Conservation (phyloP, 805 yeast species). For the Candida ascalaphidarum region DNA sequence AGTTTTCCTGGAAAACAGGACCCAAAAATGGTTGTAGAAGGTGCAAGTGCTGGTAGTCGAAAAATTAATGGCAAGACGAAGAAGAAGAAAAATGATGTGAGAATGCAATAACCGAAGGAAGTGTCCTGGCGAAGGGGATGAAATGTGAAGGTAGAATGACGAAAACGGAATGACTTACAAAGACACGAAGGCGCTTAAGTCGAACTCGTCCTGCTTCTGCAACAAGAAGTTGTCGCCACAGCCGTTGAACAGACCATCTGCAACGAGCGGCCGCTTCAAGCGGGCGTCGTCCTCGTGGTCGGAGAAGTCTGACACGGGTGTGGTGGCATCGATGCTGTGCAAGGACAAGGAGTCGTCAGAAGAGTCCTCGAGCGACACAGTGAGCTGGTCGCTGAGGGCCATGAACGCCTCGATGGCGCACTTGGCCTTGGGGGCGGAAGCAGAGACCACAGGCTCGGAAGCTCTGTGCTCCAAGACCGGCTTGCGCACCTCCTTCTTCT, state of each 20-base stretch:
- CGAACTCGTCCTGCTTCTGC: conserved; percentile 19
- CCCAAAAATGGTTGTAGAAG: too few relatives aligned
- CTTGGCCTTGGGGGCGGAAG: conserved; percentile 1
- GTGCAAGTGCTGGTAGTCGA: too few relatives aligned
- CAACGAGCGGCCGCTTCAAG: conserved; percentile 5
- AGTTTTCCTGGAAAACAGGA: too few relatives aligned
- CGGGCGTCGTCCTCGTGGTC: conserved; percentile 2
- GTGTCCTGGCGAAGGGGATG: too few relatives aligned
- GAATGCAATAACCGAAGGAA: too few relatives aligned
- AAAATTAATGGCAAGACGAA: too few relatives aligned
- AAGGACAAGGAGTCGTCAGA: conserved; percentile 7
- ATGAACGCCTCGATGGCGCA: conserved; percentile 20
- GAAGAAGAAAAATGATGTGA: too few relatives aligned
- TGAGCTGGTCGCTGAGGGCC: conserved; percentile 17
- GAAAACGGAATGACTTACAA: too few relatives aligned
- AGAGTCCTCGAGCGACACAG: conserved; percentile 4
- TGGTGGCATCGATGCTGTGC: conserved; percentile 1
- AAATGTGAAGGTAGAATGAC: too few relatives aligned
- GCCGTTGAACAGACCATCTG: conserved; percentile 5
- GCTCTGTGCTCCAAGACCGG: conserved; percentile 11
- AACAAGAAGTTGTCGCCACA: conserved; percentile 15
- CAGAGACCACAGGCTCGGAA: conserved; percentile 10
- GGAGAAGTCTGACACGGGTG: conserved; percentile 2
- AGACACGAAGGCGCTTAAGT: conserved; percentile 14
- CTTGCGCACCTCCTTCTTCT: conserved; percentile 9